Evolutionary conservation across 805 yeast genomes (phyloP).

Genomic region (Yamadazyma sp.): DNA sequence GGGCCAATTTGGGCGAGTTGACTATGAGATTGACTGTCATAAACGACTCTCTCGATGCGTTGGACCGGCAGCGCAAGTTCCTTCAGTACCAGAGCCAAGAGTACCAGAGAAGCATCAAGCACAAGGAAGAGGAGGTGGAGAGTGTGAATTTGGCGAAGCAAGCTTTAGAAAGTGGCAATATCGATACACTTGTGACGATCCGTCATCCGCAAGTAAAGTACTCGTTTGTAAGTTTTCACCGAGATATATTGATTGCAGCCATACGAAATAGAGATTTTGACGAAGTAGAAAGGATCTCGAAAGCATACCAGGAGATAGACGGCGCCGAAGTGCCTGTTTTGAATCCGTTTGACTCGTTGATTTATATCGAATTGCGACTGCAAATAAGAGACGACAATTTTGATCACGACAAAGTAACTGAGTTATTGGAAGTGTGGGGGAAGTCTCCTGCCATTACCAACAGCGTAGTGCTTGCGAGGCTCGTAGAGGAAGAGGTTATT

Average conservation of each 20-base stretch:
- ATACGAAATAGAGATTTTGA: conserved; percentile 1
- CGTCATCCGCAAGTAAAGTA: conserved; percentile 9
- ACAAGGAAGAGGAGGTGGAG: conserved; percentile 2
- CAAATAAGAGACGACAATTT: not conserved
- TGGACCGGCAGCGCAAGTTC: conserved; percentile 14
- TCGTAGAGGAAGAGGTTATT: conserved; percentile 19
- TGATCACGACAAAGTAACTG: conserved; percentile 10
- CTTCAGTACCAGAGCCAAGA: conserved; percentile 12
- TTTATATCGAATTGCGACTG: conserved; percentile 12
- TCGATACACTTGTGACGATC: conserved; percentile 4
- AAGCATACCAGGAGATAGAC: conserved; percentile 4
- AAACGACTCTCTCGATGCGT: conserved; percentile 17
- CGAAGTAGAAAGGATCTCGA: not conserved
- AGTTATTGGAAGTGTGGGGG: too few species aligned
- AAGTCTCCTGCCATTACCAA: conserved; percentile 3
- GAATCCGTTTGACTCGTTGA: conserved; percentile 22
- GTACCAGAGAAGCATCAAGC: conserved; percentile 1
- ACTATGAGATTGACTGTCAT: conserved; percentile 17
- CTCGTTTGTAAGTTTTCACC: conserved; percentile 8
- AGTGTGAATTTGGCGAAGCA: conserved; percentile 3
- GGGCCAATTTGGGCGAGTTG: conserved; percentile 12
- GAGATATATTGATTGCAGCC: conserved; percentile 1
- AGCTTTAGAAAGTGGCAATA: not conserved
- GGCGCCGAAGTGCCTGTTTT: conserved; percentile 7
- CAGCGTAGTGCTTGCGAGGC: conserved; percentile 5